Base-by-base conservation (phyloP, 2,329 filamentous ascomycete genomes). In the Alternaria rosae region DNA sequence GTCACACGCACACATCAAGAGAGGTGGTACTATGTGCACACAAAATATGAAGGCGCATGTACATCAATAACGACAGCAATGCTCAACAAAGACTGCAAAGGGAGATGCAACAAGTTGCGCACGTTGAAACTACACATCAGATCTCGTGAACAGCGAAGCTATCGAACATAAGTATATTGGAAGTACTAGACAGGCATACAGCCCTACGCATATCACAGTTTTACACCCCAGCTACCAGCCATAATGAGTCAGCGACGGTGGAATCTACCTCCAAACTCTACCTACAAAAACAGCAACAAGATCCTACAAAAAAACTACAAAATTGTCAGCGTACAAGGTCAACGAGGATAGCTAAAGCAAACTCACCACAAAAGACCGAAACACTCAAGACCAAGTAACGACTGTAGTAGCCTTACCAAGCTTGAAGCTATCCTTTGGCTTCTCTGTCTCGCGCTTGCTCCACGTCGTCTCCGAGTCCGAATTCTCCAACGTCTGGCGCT, bases 381-480 rank as follows among this genome's bases (percentile, higher is more conserved):
- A 48, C 8, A 5, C 32, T 57, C 38, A 61, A 47, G 45, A 57
- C 70, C 70, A 73, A 2, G 62, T 70, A 11, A 73, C 58, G 10
- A 52, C 64, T 13, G 69, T 67, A 3, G 62, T 56, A 8, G 70
- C 61, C 25, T 63, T 52, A 12, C 62, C 66, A 6, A 73, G 56
- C 12, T 59, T 53, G 17, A 71, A 61, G 11, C 35, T 59, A 44
- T 70, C 61, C n/a, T 61, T 54, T 6, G 64, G 64, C 42, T 59
- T 61, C 13, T 20, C 38, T 9, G 45, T 28, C 32, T 57, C 42
- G 52, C 68, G 64, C 61, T 71, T 73, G 7, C 65, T 62, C 72
- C 72, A 74, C 5, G 61, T 70, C 3, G 66, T 35, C 15, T 47
- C 59, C 1, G 68, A 64, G 2, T 52, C 57, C 0, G 70, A 59